These are phyloP conservation scores for Salvia sclarea DNA, from an alignment of 305 asterid species.

Conservation along the genomic window DNA sequence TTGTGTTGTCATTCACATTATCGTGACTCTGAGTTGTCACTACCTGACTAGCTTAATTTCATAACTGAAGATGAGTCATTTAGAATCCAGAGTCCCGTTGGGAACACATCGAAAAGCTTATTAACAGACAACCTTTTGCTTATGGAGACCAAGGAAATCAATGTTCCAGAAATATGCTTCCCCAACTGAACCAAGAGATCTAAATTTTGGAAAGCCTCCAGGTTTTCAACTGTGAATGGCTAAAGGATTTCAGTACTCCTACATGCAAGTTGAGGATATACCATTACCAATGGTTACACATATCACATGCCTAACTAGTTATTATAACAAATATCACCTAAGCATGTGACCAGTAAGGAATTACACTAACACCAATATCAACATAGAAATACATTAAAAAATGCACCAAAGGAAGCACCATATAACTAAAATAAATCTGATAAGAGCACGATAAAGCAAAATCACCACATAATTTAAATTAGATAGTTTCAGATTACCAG, in stretches of 20 bases:
- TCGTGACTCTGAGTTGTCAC: neutral
- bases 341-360: neutral
- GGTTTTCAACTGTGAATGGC: neutral
- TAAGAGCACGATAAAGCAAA: constrained; percentile 23
- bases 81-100: neutral
- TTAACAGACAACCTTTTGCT: neutral
- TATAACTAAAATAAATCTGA: constrained; percentile 1
- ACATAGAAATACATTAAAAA: neutral
- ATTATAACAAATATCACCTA: neutral
- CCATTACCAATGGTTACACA: neutral
- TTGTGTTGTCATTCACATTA: neutral
- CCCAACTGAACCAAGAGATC: constrained; percentile 12
- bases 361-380: neutral
- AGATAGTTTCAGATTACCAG: constrained; percentile 59
- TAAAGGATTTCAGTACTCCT: neutral
- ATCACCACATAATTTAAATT: constrained; percentile 19
- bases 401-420: constrained; percentile 13
- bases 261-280: constrained; percentile 1
- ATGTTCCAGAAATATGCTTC: constrained; percentile 10
- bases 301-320: constrained; percentile 3
- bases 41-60: neutral
- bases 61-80: neutral
- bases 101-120: neutral
- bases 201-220: neutral
- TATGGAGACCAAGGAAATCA: neutral